Evolutionary conservation across 2,329 filamentous ascomycete species (phyloP).

Genomic region (Zymoseptoria pseudotritici): DNA sequence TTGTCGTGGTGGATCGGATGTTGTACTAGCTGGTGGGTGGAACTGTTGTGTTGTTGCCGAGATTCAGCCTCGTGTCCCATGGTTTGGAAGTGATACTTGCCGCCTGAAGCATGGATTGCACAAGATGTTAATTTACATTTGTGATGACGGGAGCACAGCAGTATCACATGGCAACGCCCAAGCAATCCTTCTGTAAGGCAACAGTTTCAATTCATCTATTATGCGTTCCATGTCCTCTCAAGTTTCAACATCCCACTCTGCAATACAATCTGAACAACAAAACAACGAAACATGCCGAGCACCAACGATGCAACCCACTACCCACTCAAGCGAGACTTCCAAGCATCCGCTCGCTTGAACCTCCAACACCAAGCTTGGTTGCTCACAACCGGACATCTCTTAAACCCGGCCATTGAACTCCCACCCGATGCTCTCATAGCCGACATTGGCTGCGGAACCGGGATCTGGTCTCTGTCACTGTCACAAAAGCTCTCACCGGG

Average conservation of each 20-base stretch:
- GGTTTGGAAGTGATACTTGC: neutral
- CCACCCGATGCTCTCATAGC: conserved; percentile 8
- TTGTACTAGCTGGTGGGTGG: neutral
- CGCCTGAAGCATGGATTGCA: neutral
- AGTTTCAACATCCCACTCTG: neutral
- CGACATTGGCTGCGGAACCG: conserved; percentile 16
- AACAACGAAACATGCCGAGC: neutral
- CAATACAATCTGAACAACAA: neutral
- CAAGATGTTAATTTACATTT: neutral
- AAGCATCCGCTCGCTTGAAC: conserved; percentile 19
- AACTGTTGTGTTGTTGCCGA: neutral
- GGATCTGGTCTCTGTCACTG: conserved; percentile 13
- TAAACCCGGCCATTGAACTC: conserved; percentile 23
- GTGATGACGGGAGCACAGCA: neutral
- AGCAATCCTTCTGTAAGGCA: neutral
- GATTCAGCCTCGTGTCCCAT: neutral
- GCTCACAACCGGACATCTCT: conserved; percentile 19
- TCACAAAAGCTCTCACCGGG: neutral
- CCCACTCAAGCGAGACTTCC: conserved; percentile 11
- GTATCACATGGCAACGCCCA: neutral
- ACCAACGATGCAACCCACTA: conserved; percentile 5
- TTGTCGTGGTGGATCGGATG: neutral
- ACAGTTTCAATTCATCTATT: neutral
- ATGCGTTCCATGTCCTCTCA: neutral
- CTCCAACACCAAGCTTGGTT: conserved; percentile 29